Evolutionary conservation across 345 rosid genomes (phyloP), one percentile per base, ranked within the genome.

Genomic region (Acer saccharum): DNA sequence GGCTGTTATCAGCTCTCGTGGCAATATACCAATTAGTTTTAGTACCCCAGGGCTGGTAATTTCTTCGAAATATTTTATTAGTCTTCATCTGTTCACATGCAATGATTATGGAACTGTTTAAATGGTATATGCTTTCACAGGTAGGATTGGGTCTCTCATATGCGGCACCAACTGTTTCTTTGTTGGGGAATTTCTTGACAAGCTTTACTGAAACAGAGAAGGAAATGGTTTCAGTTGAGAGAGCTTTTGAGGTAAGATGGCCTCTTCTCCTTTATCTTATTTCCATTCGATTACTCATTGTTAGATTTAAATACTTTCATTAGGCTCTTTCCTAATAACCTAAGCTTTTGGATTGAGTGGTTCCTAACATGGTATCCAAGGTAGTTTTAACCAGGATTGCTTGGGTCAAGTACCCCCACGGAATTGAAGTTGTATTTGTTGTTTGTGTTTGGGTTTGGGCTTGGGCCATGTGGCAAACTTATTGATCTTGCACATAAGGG

Each of bases 181-280:
- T 87, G 74, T 79, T 95, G 74, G 98, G 98, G 82, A 93, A 84
- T 79, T 95, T 95, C 75, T 86, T 95, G 76, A 85, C 98, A 72
- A 95, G 95, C 84, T 93, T 95, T 81, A 90, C 98, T 18, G 98
- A 95, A 87, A 93, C 98, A 52, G 99, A 95, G 82, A 95, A 93
- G 76, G 99, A 95, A 84, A 90, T 95, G 95, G 98, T 95, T 75
- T 88, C 98, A 44, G 70, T 95, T 73, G 98, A 95, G 89, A 93
- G 98, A 83, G 90, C 84, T 79, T 90, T 92, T 78, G 91, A 95
- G 90, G 99, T 93, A 82, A 55, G 54, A 76, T 67, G 61, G 66
- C 46, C 43, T 61, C 20, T 17, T 4, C 3, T 55, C 17, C 18
- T 66, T 12, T 57, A 29, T 71, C 23, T 80, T 23, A 55, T 72